Base-by-base conservation (phyloP, 805 yeast genomes). In the Naumovozyma dairenensis region DNA sequence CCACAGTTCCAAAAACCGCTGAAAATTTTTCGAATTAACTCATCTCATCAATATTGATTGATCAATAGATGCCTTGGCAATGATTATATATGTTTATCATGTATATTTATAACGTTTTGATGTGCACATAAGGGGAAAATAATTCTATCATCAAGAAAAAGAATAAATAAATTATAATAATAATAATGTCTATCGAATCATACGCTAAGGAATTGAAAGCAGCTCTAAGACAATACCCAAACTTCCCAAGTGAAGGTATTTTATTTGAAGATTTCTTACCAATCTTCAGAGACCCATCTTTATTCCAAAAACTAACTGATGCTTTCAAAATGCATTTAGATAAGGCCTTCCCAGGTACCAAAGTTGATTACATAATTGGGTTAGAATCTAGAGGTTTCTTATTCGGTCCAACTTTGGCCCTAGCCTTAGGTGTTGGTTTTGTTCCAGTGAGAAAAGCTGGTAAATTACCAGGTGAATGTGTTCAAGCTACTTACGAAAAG, bases 251-350 rank as follows among this genome's bases (percentile, higher is more conserved):
- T 38, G 82, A 83, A 64, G 99, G 99, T 9, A 74, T 92, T 43
- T 66, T 92, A 24, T 92, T 92, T 51, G 97, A 92, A 65, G 99
- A 92, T 62, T 89, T 92, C 58, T 69, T 92, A 54, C 99, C 99
- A 31, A 80, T 92, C 45, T 92, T 92, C 71, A 72, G 81, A 57
- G 65, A 72, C 45, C 95, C 98, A 33, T 68, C 64, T 29, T 64
- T 82, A 36, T 92, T 92, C 71, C 78, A 80, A 53, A 79, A 81
- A 53, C 68, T 92, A 37, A 66, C 92, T 29, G 74, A 71, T 45
- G 94, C 94, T 13, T 81, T 89, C 65, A 74, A 79, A 60, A 53
- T 73, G 35, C 93, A 85, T 54, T 55, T 92, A 38, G 74, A 76
- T 38, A 65, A 65, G 43, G 56, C 63, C 17, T 71, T 71, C 53